A percentile compares a stretch with the other conserved stretches of the same genome.
Conservation (phyloP, 192 early-diverging fungal species). For the Gamsiella multidivaricata region DNA sequence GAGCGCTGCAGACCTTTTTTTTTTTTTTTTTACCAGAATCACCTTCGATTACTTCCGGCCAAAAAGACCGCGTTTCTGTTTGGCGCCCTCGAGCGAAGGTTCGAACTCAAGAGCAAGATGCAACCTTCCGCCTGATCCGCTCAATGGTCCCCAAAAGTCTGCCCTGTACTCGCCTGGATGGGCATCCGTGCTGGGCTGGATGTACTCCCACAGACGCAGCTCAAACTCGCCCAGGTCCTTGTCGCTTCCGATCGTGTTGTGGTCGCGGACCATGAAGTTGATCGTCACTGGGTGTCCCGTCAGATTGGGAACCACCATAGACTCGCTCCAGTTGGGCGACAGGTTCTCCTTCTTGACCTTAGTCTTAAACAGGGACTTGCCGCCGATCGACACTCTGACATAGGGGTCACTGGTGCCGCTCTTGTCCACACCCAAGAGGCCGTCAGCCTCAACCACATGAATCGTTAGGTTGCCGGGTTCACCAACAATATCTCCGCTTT, state of each 20-base stretch:
- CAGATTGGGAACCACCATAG: conserved; percentile 28
- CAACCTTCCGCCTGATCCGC: conserved; percentile 28
- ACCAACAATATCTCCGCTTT: conserved; percentile 34
- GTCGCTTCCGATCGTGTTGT: conserved; percentile 72
- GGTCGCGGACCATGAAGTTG: conserved; percentile 73
- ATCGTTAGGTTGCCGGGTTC: conserved; percentile 55
- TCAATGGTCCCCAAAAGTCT: conserved; percentile 49
- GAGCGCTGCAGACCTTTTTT: neutral
- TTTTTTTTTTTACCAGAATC: neutral
- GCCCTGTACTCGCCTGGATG: conserved; percentile 17
- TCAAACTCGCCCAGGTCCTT: conserved; percentile 73
- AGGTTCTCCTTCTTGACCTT: conserved; percentile 75
- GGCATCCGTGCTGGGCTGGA: conserved; percentile 35
- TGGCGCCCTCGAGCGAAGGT: conserved; percentile 9
- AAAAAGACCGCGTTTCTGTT: conserved; percentile 27
- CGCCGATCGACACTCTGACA: conserved; percentile 68
- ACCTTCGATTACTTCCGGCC: conserved; percentile 26
- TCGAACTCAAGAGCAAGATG: conserved; percentile 46
- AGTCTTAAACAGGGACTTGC: conserved; percentile 75
- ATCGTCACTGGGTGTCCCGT: conserved; percentile 53
- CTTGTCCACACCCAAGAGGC: conserved; percentile 60
- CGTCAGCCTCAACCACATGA: conserved; percentile 57
- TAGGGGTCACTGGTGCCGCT: conserved; percentile 76
- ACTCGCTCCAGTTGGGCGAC: conserved; percentile 71
- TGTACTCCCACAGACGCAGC: conserved; percentile 63